Evolutionary conservation across 805 yeast genomes (phyloP).

Genomic region (Henningerozyma blattae): DNA sequence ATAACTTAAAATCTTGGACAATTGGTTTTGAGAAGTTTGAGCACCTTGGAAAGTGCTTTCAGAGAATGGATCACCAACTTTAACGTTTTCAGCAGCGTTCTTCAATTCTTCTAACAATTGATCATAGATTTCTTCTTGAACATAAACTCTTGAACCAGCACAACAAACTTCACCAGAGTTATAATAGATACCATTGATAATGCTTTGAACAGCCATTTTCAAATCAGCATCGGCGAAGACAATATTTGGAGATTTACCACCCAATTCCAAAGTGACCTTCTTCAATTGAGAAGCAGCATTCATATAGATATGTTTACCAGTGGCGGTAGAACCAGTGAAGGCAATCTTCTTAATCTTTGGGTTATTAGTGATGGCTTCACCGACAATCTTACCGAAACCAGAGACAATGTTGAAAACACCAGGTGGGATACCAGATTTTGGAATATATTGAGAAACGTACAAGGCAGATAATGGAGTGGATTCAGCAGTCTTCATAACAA

Average conservation of each 20-base stretch:
- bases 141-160: slow-evolving; percentile 82
- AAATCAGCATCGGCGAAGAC: slow-evolving; percentile 68
- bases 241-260: slow-evolving; percentile 85
- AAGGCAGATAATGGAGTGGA: slow-evolving; percentile 77
- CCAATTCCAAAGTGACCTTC: slow-evolving; percentile 74
- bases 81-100: slow-evolving; percentile 35
- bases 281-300: slow-evolving; percentile 63
- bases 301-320: slow-evolving; percentile 64
- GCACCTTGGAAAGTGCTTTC: slow-evolving; percentile 63
- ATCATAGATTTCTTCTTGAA: slow-evolving; percentile 64
- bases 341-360: slow-evolving; percentile 67
- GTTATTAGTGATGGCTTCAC: slow-evolving; percentile 59
- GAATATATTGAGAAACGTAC: slow-evolving; percentile 48
- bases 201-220: slow-evolving; percentile 49
- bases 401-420: slow-evolving; percentile 75
- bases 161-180: slow-evolving; percentile 92
- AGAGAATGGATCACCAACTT: slow-evolving; percentile 73
- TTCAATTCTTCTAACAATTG: slow-evolving; percentile 48
- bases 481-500: slow-evolving; percentile 78
- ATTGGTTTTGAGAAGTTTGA: slow-evolving; percentile 57
- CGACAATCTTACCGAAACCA: slow-evolving; percentile 68
- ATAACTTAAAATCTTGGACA: slow-evolving; percentile 50
- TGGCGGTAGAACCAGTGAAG: slow-evolving; percentile 81
- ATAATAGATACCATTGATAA: slow-evolving; percentile 68
- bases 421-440: slow-evolving; percentile 70